These are phyloP conservation scores for Discostella stelligera DNA, from an alignment of 352 stramenopile species.

Conservation along the genomic window DNA sequence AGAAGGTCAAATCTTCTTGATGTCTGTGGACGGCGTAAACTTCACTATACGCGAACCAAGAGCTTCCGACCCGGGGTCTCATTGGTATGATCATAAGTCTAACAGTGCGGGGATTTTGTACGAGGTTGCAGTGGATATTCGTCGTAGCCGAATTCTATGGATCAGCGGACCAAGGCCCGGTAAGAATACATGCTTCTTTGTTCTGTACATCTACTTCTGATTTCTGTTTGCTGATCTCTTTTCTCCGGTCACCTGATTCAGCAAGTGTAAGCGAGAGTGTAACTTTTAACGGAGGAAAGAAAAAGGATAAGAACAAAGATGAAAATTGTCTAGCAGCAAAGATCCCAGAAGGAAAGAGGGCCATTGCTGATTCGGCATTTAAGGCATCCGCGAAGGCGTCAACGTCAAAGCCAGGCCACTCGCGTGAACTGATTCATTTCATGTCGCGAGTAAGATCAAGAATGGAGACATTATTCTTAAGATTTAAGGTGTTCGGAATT, in stretches of 20 bases:
- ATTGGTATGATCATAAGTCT: constrained; percentile 30
- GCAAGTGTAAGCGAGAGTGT: constrained; percentile 13
- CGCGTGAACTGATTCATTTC: constrained; percentile 13
- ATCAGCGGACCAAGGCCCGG: constrained; percentile 26
- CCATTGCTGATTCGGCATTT: constrained; percentile 33
- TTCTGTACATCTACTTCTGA: too few relatives aligned
- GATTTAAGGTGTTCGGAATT: constrained; percentile 37
- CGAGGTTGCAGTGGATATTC: constrained; percentile 21
- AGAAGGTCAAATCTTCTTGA: not conserved
- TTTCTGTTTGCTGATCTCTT: too few relatives aligned
- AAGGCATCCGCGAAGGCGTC: constrained; percentile 8
- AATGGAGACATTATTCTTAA: constrained; percentile 28
- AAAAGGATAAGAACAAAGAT: constrained; percentile 1
- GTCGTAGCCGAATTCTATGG: constrained; percentile 14
- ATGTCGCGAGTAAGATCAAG: constrained; percentile 16
- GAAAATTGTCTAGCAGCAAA: not conserved
- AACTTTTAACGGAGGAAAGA: not conserved
- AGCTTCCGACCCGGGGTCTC: not conserved
- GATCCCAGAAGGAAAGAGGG: constrained; percentile 5
- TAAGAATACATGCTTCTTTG: not conserved
- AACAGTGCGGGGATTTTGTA: constrained; percentile 17
- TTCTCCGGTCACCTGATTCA: too few relatives aligned
- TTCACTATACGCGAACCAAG: not conserved
- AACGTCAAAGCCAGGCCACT: constrained; percentile 5
- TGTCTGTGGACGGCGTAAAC: not conserved